Evolutionary conservation across 805 yeast genomes (phyloP), one percentile per base, ranked within the genome.

Genomic region (Zygotorulaspora chibaensis): DNA sequence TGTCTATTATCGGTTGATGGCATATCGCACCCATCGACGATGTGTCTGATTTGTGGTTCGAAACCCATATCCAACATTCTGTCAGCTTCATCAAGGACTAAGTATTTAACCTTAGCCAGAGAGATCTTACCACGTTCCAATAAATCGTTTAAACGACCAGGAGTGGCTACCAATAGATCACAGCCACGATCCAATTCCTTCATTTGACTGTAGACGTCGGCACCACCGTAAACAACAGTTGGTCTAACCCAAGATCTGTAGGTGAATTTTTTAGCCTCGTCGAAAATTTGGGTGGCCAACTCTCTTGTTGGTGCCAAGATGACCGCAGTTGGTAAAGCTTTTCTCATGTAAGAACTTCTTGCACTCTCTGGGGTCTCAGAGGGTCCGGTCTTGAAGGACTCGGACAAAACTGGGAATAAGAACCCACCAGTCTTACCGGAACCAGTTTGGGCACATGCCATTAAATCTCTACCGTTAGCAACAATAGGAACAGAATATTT

Each of bases 1-100:
- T 93, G 99, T 76, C 99, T 85, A 61, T 84, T 78, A 50, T 79
- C 74, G 46, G 87, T 95, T 55, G 76, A 82, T 52, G 99, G 97
- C 99, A 93, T 93, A 69, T 89, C 98, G 76, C 95, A 90, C 57
- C 86, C 95, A 72, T 91, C 95, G 52, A 93, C 99, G 65, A 93
- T 91, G 69, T 89, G 86, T 80, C 99, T 87, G 67, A 93, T 93
- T 79, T 93, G 99, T 56, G 97, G 97, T 77, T 93, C 99, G 75
- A 93, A 93, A 80, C 99, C 99, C 98, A 93, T 93, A 81, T 93
- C 99, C 74, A 93, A 83, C 99, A 93, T 93, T 77, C 99, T 87
- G 74, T 93, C 99, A 65, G 99, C 99, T 79, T 91, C 99, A 73
- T 91, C 99, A 58, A 93, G 79, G 43, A 93, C 97, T 68, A 93